Conservation (phyloP, 345 rosid genomes). For the Euphorbia peplus region DNA sequence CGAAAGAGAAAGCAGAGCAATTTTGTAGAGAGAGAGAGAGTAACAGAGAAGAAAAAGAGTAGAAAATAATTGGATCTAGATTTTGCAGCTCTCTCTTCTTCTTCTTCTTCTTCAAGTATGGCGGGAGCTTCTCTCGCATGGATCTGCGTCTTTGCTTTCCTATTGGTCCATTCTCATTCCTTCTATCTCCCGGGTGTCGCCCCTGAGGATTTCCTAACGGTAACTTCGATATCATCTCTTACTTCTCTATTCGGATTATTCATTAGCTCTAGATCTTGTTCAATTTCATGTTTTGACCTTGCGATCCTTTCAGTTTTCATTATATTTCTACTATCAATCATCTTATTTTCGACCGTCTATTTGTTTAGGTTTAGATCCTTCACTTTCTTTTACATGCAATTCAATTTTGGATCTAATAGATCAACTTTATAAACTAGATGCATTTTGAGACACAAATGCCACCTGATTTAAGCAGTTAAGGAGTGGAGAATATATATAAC, state of each 20-base stretch:
- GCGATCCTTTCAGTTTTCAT: background rate
- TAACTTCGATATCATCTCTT: conserved; percentile 5
- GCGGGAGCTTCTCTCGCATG: conserved; percentile 14
- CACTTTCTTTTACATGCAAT: background rate
- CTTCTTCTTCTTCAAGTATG: conserved; percentile 4
- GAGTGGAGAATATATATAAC: too few species aligned
- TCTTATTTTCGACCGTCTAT: too few species aligned
- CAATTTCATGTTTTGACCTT: background rate
- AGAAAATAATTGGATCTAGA: background rate
- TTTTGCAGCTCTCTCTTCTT: background rate
- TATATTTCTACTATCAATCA: background rate
- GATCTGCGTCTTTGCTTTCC: background rate
- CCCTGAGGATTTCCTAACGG: conserved; percentile 60
- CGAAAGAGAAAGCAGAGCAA: background rate
- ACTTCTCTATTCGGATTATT: background rate
- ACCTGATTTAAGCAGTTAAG: too few species aligned
- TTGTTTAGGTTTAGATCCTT: too few species aligned
- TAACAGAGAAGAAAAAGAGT: background rate
- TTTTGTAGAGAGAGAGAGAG: background rate
- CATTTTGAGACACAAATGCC: too few species aligned
- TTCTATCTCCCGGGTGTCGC: conserved; percentile 85
- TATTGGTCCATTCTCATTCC: conserved; percentile 26
- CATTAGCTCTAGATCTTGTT: conserved; percentile 7
- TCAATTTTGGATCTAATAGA: background rate
- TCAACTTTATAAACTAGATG: background rate